Evolutionary conservation across 1,284 basidiomycete genomes (phyloP), one percentile per base, ranked within the genome.

Genomic region (Mycena citricolor): DNA sequence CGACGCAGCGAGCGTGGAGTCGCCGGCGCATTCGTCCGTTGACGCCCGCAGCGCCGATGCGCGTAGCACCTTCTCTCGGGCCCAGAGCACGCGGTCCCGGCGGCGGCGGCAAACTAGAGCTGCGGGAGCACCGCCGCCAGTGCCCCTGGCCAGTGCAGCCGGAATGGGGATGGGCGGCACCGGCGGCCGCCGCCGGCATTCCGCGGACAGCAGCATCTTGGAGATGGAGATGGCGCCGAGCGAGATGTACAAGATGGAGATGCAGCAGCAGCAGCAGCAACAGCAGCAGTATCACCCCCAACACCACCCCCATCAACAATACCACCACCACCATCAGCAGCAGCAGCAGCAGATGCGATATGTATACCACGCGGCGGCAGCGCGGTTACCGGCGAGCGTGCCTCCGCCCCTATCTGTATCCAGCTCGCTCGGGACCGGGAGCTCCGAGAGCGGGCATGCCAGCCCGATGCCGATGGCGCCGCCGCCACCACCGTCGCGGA

Each of bases 161-260:
- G 51, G 51, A 29, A 23, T 46, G 40, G 36, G 36, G 5, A 38
- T 38, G 36, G 34, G 16, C 7, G 16, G 8, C 19, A 16, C 10
- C 8, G 8, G 8, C 8, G 24, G 24, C 17, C 7, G 20, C 8
- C 35, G 51, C 10, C 35, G 47, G 24, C 43, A 35, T 13, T 43
- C 40, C 8, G 51, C 47, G 32, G 51, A 52, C 17, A 52, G 50
- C 42, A 52, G 50, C 17, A 42, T 45, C 16, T 20, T 43, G 25
- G 43, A 38, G 13, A 24, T 20, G 19, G 33, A 6, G 4, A 44
- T 44, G 47, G 51, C 51, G 43, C 51, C 51, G 42, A 49, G 47
- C 30, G 51, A 42, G 39, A 46, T 52, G 51, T 52, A 38, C 36
- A 25, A 31, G n/a, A 25, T 46, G 32, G 47, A 52, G 44, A 44